Evolutionary conservation across 495 filamentous ascomycete genomes (phyloP).

Genomic region (Ramalina peruviana): DNA sequence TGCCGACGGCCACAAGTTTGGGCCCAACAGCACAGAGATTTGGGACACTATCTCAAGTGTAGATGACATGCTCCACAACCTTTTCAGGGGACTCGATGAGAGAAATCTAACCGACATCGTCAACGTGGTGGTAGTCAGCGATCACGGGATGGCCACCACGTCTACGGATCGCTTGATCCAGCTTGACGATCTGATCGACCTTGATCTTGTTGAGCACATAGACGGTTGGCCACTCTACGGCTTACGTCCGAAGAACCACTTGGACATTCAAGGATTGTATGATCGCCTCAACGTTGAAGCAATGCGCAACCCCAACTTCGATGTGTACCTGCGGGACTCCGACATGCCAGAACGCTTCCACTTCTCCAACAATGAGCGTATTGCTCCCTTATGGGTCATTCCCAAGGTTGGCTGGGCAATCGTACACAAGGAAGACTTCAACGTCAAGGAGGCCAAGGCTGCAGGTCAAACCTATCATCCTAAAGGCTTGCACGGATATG

Average conservation of each 20-base stretch:
- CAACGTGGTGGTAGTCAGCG: conserved; percentile 94
- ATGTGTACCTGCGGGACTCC: conserved; percentile 37
- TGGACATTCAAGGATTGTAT: conserved; percentile 28
- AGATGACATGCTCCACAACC: conserved; percentile 59
- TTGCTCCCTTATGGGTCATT: conserved; percentile 40
- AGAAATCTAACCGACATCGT: conserved; percentile 80
- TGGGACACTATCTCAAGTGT: conserved; percentile 54
- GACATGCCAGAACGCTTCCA: conserved; percentile 39
- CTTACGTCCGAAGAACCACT: conserved; percentile 40
- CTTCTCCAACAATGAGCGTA: conserved; percentile 35
- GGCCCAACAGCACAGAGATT: conserved; percentile 90
- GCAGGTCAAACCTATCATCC: conserved; percentile 29
- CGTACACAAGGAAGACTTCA: conserved; percentile 32
- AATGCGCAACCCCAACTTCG: conserved; percentile 48
- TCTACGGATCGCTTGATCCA: conserved; percentile 71
- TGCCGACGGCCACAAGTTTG: conserved; percentile 68
- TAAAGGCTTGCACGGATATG: conserved; percentile 36
- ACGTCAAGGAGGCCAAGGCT: conserved; percentile 24
- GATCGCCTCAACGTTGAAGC: conserved; percentile 26
- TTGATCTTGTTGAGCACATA: conserved; percentile 57
- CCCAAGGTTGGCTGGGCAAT: conserved; percentile 40
- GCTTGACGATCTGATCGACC: conserved; percentile 78
- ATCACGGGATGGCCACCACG: conserved; percentile 96
- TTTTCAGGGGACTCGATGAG: conserved; percentile 63
- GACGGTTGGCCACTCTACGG: conserved; percentile 94